These are phyloP conservation scores for Aphanomyces cochlioides DNA, from an alignment of 352 stramenopile genomes.

Conservation along the genomic window DNA sequence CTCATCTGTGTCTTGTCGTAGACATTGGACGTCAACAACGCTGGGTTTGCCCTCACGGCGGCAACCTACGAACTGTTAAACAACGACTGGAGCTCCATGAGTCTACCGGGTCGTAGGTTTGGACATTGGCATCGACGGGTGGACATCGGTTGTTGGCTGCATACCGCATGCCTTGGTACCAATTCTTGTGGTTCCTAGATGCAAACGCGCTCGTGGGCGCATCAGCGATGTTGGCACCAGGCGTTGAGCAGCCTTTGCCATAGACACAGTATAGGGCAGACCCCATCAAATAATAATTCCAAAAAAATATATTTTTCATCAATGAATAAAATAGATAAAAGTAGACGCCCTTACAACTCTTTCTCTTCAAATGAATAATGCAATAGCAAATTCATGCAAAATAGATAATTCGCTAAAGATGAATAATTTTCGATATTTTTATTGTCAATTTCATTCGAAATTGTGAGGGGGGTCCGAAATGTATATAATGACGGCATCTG, in stretches of 20 bases:
- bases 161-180: constrained; percentile 45
- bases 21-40: not conserved
- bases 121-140: constrained; percentile 33
- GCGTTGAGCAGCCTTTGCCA: constrained; percentile 52
- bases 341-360: too few relatives aligned
- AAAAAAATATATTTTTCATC: too few relatives aligned
- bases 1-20: constrained; percentile 17
- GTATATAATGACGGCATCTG: too few relatives aligned
- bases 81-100: constrained; percentile 46
- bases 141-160: constrained; percentile 39
- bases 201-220: constrained; percentile 37
- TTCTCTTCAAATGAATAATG: too few relatives aligned
- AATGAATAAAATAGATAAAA: too few relatives aligned
- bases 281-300: too few relatives aligned
- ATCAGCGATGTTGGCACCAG: constrained; percentile 40
- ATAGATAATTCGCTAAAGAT: too few relatives aligned
- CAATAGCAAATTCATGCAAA: too few relatives aligned
- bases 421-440: too few relatives aligned
- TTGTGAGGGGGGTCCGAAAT: too few relatives aligned
- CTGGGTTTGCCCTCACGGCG: not conserved
- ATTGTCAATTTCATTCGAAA: too few relatives aligned
- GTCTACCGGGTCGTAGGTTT: constrained; percentile 44
- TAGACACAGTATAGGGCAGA: too few relatives aligned
- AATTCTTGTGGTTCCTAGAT: constrained; percentile 37
- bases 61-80: constrained; percentile 36